Evolutionary conservation across 495 filamentous ascomycete genomes (phyloP), one percentile per base, ranked within the genome.

Genomic region (Massariosphaeria phaeospora): DNA sequence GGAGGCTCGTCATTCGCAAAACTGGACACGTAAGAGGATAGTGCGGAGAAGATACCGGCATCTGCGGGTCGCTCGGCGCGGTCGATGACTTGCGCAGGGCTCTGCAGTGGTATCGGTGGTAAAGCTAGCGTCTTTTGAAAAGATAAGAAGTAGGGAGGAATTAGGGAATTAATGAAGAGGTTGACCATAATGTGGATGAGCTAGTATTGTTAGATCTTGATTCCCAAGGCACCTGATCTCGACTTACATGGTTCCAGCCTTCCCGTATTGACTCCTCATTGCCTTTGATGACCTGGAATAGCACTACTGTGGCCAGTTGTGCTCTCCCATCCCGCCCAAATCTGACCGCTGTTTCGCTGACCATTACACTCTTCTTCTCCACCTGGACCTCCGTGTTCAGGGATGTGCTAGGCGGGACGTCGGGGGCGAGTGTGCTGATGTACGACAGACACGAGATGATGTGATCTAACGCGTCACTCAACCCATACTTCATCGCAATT

Each of bases 1-100:
- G 93, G 93, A 9, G 93, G 93, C 60, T 99, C 93, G 66, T 96
- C 94, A 15, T 90, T 94, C 23, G 94, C 93, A 72, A 97, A 96
- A 67, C 90, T 96, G n/a, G 91, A 94, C 18, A 99, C 86, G 59
- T 96, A 97, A 4, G 88, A 95, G 1, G 91, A 90, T 53, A 99
- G 86, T 4, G 93, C 88, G 3, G 89, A 95, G 64, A 99, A 85
- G 18, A 99, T 75, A 6, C 94, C 89, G 2, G 81, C 78, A 20
- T 99, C 93, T 54, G 70, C 81, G 27, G 80, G 73, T 52, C 86
- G 86, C 35, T 84, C 77, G 30, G 82, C 88, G 20, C 93, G 83
- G 61, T 97, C 94, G 34, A 99, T 89, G 35, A 99, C 79, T 59
- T 95, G 89, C 13, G 86, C 91, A n/a, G 94, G 89, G 2, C 79